phyloP scores from a whole-genome alignment of 352 stramenopile species.

The Phytophthora rubi region DNA sequence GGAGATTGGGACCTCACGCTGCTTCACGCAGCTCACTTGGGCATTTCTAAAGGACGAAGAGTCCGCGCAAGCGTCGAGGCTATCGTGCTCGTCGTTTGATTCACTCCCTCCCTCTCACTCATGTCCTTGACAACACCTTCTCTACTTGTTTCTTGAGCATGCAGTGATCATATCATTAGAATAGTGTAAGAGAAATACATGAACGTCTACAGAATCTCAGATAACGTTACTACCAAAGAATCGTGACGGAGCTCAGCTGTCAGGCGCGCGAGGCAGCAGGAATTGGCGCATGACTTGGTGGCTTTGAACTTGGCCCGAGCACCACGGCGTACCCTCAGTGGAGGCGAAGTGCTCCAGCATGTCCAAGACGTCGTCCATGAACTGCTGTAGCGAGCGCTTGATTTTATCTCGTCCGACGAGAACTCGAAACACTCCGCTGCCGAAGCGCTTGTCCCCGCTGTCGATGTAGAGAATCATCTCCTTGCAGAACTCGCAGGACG shows the following conservation, averaged over 20 bases:
- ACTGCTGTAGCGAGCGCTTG: constrained; percentile 28
- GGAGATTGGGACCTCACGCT: constrained; percentile 40
- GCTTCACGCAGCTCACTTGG: constrained; percentile 37
- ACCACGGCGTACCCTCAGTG: constrained; percentile 29
- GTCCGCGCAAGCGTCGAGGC: constrained; percentile 33
- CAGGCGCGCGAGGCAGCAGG: constrained; percentile 17
- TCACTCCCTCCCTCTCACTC: constrained; percentile 10
- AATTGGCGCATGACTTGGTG: constrained; percentile 34
- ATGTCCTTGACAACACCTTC: constrained; percentile 1
- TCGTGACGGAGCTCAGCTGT: constrained; percentile 1
- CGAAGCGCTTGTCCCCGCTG: constrained; percentile 19
- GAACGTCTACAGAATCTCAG: constrained; percentile 14
- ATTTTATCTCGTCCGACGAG: constrained; percentile 29
- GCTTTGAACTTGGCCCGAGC: constrained; percentile 36
- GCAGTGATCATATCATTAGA: constrained; percentile 10
- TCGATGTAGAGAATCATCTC: constrained; percentile 41
- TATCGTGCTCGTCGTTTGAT: constrained; percentile 29
- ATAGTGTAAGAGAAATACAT: constrained; percentile 26
- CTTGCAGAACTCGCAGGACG: constrained; percentile 42
- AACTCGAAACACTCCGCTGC: constrained; percentile 16
- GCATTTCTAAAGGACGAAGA: constrained; percentile 21
- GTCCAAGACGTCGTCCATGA: constrained; percentile 33
- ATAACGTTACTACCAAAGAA: background rate
- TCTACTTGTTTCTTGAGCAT: constrained; percentile 11
- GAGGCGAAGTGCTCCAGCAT: constrained; percentile 24